Evolutionary conservation across 208 protist species (phyloP).

Genomic region (Tetramitus jugosus): DNA sequence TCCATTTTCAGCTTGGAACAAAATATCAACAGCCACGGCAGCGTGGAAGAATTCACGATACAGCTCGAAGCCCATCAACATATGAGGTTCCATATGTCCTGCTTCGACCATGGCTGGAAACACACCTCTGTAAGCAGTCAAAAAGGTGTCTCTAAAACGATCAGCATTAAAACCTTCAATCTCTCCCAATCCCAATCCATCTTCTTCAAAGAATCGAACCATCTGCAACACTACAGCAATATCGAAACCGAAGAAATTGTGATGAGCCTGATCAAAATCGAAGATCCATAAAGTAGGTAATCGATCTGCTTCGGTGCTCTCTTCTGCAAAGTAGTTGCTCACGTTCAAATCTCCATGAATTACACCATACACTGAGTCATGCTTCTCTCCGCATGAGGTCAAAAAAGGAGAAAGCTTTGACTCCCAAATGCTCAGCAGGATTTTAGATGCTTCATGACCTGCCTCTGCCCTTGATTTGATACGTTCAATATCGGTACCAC

Average conservation of each 20-base stretch:
- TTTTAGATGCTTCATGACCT: background rate
- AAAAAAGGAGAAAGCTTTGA: background rate
- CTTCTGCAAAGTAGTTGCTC: constrained; percentile 11
- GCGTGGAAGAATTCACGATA: background rate
- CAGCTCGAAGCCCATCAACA: background rate
- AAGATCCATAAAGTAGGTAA: constrained; percentile 14
- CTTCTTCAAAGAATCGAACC: constrained; percentile 6
- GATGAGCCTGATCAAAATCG: constrained; percentile 20
- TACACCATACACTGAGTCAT: background rate
- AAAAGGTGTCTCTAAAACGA: background rate
- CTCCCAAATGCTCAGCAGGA: background rate
- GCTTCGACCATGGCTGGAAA: background rate
- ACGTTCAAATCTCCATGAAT: constrained; percentile 13
- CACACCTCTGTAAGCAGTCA: background rate
- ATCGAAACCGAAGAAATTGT: background rate
- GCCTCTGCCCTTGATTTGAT: background rate
- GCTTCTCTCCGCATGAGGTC: background rate
- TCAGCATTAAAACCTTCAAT: constrained; percentile 19
- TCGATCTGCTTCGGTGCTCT: background rate
- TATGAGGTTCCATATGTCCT: background rate
- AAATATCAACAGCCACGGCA: background rate
- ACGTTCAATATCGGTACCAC: background rate
- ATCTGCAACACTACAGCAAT: background rate
- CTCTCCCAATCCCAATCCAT: background rate
- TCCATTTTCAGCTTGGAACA: constrained; percentile 25